Base-by-base conservation (phyloP, 768 basidiomycete species). In the Phaeotremella fagi region DNA sequence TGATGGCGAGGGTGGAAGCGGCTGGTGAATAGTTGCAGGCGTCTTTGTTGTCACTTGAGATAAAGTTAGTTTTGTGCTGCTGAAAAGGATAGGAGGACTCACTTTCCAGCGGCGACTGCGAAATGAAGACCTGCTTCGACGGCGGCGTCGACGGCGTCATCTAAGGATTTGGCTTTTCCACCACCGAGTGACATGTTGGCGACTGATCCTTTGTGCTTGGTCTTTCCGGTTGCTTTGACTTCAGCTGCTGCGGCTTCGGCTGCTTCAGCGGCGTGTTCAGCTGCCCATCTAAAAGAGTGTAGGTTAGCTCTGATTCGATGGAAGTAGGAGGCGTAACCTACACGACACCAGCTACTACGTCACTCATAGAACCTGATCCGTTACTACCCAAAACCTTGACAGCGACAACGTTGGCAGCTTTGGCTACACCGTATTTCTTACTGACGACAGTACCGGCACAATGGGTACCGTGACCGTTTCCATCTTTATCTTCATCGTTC, bases 361-460 rank as follows among this genome's bases (percentile, higher is more conserved):
- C 92, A 37, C 85, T 84, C 92, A 97, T 95, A 51, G 85, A 81
- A 6, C 95, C 95, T 60, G 86, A 88, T 29, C 95, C 95, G 63
- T 92, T 88, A 44, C 86, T 83, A n/a, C 91, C 90, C 43, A 97
- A 82, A 18, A 79, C 77, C 63, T 75, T 76, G 66, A 75, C 72
- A 46, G 73, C 73, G 33, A 74, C 67, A 23, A 76, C 54, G 56
- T 88, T 81, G 50, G 91, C 94, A 56, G 81, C 81, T 84, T 99
- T 98, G 46, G 95, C 91, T 41, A 99, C 90, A 76, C 95, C 95
- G 68, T 90, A 98, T 76, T 85, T 87, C 67, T 78, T 77, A 3
- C 88, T 90, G n/a, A 85, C 95, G 61, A 98, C 92, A 26, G 92
- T 99, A 49, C 92, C 92, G 42, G 92, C 91, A 63, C 90, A 92